A percentile compares a stretch with the other conserved stretches of the same genome.
Evolutionary conservation across 768 basidiomycete genomes (phyloP).

Genomic region (Porpolomopsis calyptriformis): DNA sequence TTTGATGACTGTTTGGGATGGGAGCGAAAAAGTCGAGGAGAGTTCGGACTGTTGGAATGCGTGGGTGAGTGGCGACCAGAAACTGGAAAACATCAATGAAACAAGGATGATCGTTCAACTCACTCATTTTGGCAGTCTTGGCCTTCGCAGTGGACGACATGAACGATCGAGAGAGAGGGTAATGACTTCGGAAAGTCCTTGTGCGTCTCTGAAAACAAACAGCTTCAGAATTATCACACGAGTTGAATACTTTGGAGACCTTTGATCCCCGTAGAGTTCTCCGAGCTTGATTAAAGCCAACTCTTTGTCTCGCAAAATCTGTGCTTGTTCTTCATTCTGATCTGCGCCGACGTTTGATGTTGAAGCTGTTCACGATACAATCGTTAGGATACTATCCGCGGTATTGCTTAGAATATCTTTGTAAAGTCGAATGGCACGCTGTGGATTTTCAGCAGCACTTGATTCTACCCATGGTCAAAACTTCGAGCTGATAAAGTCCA

Average conservation of each 20-base stretch:
- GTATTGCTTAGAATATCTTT: conserved; percentile 50
- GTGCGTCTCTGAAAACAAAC: conserved; percentile 70
- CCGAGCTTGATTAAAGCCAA: conserved; percentile 76
- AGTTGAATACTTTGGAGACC: conserved; percentile 34
- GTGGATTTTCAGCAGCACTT: conserved; percentile 26
- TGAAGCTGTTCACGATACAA: conserved; percentile 18
- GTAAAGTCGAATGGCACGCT: no score
- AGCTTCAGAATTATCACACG: background rate
- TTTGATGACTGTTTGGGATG: conserved; percentile 63
- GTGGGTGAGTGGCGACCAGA: background rate
- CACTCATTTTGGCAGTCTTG: conserved; percentile 93
- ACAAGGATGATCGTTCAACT: no score
- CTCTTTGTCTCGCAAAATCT: conserved; percentile 74
- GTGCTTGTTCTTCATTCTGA: conserved; percentile 36
- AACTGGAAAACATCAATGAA: background rate
- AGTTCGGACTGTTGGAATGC: conserved; percentile 60
- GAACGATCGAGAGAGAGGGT: conserved; percentile 71
- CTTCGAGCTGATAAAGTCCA: no score
- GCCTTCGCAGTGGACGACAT: conserved; percentile 92
- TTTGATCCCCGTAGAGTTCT: conserved; percentile 75
- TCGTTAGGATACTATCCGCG: conserved; percentile 19
- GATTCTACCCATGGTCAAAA: conserved; percentile 56
- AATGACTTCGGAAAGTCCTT: conserved; percentile 79
- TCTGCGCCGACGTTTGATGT: conserved; percentile 25
- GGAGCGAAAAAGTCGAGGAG: conserved; percentile 80